Base-by-base conservation (phyloP, 2,329 filamentous ascomycete genomes). In the Fusarium odoratissimum region DNA sequence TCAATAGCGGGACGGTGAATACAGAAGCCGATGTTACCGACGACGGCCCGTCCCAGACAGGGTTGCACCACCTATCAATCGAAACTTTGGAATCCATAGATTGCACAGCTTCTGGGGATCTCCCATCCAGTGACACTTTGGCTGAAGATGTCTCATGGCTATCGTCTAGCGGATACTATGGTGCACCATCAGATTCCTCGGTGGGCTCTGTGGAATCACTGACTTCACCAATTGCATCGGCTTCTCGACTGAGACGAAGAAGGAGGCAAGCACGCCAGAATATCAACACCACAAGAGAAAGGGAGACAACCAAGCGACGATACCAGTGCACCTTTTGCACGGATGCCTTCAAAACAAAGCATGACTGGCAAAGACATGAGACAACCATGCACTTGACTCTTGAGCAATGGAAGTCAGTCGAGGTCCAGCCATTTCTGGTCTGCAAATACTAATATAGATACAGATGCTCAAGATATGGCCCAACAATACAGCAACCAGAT, bases 341-440 rank as follows among this genome's bases (percentile, higher is more conserved):
- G 0, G 56, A 59, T 0, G 35, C 56, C 0, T 54, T 59, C 0
- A 59, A 54, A 13, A 59, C 56, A 4, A 59, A 59, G 13, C 56
- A 59, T 59, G 56, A 59, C 4, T 59, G 56, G 56, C 56, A 59
- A 21, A 25, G 56, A 0, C 45, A 59, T 28, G 55, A 58, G 21
- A 58, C 55, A 10, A 58, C 55, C 0, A 49, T 58, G 55, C 55
- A 58, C 6, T 8, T 58, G 0, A 58, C 40, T 0, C 55, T 58
- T 1, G 55, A 58, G 5, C 55, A 49, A 8, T 58, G 55, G 55
- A 58, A 58, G 55, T 57, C 1, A 33, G 54, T 56, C 5, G 2
- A 28, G 16, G 1, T 14, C 9, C 17, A 31, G 6, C n/a, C 17
- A 1, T 14, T 3, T 11, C 12, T 4, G 0, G 4, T 7, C 7